These are phyloP conservation scores for Sclerotinia glacialis DNA, from an alignment of 2,329 filamentous ascomycete species.

Conservation along the genomic window DNA sequence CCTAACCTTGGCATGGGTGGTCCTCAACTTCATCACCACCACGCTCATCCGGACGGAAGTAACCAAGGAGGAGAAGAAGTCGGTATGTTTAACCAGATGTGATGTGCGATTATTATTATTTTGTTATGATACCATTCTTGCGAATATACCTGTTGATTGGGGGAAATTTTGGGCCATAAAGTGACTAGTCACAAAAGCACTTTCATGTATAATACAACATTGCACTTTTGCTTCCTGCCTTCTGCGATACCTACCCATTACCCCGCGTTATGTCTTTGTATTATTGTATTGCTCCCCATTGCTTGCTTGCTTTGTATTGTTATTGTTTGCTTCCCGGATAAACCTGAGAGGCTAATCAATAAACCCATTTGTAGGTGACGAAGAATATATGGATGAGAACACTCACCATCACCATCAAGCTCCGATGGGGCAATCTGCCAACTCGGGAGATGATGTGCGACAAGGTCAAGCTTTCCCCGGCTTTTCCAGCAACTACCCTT, in stretches of 20 bases:
- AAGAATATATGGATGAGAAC: slow-evolving; percentile 61
- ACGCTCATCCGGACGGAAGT: slow-evolving; percentile 66
- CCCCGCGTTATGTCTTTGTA: slow-evolving; percentile 35
- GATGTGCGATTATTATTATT: slow-evolving; percentile 37
- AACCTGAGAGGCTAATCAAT: slow-evolving; percentile 39
- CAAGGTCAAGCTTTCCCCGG: slow-evolving; percentile 71
- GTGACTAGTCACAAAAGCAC: slow-evolving; percentile 33
- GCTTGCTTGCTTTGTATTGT: slow-evolving; percentile 24
- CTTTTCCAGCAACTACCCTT: slow-evolving; percentile 63
- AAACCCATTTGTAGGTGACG: slow-evolving; percentile 50
- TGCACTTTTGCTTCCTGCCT: slow-evolving; percentile 37
- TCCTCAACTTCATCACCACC: slow-evolving; percentile 65
- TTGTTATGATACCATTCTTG: slow-evolving; percentile 39
- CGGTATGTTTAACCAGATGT: slow-evolving; percentile 95
- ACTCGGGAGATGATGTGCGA: slow-evolving; percentile 63
- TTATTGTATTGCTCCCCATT: slow-evolving; percentile 32
- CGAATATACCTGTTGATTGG: slow-evolving; percentile 33
- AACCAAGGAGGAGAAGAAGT: slow-evolving; percentile 73
- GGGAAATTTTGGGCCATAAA: slow-evolving; percentile 25
- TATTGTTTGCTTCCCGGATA: slow-evolving; percentile 33
- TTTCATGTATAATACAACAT: slow-evolving; percentile 42
- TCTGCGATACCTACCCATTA: slow-evolving; percentile 33
- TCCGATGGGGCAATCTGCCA: slow-evolving; percentile 51
- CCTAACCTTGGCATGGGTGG: slow-evolving; percentile 66
- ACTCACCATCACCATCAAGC: slow-evolving; percentile 66